phyloP scores from a whole-genome alignment of 2,329 filamentous ascomycete species.

The Colletotrichum tropicale region DNA sequence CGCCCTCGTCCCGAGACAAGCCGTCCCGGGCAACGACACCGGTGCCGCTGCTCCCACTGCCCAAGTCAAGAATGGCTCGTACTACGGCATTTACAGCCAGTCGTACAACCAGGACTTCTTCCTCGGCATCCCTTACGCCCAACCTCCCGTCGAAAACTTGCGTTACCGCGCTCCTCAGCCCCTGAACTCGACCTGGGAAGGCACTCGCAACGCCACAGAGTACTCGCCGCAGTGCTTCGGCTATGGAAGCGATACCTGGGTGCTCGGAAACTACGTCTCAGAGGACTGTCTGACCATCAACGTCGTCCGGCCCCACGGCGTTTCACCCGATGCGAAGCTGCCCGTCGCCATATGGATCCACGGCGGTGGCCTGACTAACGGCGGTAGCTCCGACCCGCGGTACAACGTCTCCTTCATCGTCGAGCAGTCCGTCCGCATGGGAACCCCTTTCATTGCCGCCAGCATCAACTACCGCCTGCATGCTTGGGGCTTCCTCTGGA shows the following conservation, averaged over 20 bases:
- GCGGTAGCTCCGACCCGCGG: conserved; percentile 42
- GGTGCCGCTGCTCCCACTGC: neutral
- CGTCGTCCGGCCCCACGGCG: conserved; percentile 28
- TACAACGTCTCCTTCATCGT: conserved; percentile 69
- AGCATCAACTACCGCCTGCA: conserved; percentile 56
- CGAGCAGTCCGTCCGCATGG: conserved; percentile 47
- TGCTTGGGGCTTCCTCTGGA: conserved; percentile 57
- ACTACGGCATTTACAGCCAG: conserved; percentile 42
- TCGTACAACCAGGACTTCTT: conserved; percentile 55
- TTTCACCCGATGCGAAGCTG: conserved; percentile 42
- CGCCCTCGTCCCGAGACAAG: conserved; percentile 8
- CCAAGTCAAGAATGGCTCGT: conserved; percentile 30
- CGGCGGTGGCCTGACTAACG: conserved; percentile 35
- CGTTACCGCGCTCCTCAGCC: conserved; percentile 57
- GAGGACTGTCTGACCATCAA: conserved; percentile 36
- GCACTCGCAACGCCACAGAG: conserved; percentile 43
- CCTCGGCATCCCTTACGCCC: conserved; percentile 61
- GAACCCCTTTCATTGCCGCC: conserved; percentile 54
- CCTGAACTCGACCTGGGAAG: conserved; percentile 49
- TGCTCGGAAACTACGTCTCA: conserved; percentile 26
- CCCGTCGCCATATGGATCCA: conserved; percentile 67
- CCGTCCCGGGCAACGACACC: neutral
- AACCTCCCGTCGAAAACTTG: conserved; percentile 52
- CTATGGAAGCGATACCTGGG: conserved; percentile 44
- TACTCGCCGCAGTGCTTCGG: conserved; percentile 55